Evolutionary conservation across 306 rosid genomes (phyloP), one percentile per base, ranked within the genome.

Genomic region (Sophora flavescens): DNA sequence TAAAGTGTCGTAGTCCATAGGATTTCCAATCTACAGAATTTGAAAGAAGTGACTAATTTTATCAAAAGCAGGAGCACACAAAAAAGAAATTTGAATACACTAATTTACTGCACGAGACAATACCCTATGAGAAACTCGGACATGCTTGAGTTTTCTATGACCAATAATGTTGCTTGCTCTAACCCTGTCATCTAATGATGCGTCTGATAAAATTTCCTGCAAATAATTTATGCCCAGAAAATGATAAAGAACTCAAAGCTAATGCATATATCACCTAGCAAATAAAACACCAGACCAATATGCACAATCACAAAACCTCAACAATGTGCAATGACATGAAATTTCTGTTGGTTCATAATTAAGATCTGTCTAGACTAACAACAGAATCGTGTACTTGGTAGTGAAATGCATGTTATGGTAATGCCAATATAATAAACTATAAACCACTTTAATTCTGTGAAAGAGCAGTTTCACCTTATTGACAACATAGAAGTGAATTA

Each of bases 111-210:
- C 57, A 18, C 1, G 62, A 78, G 58, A 73, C 32, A 51, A 69
- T 95, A 92, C 99, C 96, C 84, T 80, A 42, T 95, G 97, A 66
- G 93, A 92, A 86, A 95, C 93, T 56, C 58, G 84, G 68, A 95
- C 79, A 75, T 95, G 78, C 84, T 89, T 89, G 41, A 83, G 89
- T 72, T 89, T 92, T 30, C 68, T 72, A 16, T 36, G 83, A 71
- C 84, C 79, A 22, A 71, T 60, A 86, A 78, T 83, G 52, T 72
- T 84, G 47, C 58, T 64, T 68, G 84, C 89, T 81, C 69, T 83
- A 12, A 15, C 75, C 82, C 99, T 86, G 80, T 95, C 93, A 63
- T 87, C 84, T 77, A 92, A 7, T 28, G 98, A 85, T 22, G 81
- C 86, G 84, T 90, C 92, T 63, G 99, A 88, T 74, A 95, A 81